Percentiles rank a stretch among this genome's conserved stretches.
Conservation (phyloP, 345 rosid genomes). For the Citrus trifoliata region DNA sequence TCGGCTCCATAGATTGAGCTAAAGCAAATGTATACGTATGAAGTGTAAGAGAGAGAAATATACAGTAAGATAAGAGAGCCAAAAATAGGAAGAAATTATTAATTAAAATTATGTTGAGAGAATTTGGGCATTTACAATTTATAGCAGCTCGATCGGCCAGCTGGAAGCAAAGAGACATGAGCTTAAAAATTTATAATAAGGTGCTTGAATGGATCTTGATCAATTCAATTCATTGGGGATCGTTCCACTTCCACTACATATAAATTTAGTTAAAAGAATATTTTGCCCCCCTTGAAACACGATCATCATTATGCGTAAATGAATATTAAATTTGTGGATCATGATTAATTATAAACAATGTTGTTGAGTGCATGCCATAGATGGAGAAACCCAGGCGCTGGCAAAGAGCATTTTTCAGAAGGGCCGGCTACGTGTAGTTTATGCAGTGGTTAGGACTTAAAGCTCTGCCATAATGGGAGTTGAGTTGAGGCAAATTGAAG, state of each 20-base stretch:
- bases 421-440: conserved; percentile 27
- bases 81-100: background rate
- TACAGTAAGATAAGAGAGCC: background rate
- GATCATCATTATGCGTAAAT: conserved; percentile 7
- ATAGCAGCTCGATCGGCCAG: background rate
- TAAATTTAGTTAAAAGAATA: background rate
- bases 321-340: background rate
- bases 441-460: conserved; percentile 17
- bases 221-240: conserved; percentile 18
- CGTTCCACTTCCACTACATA: conserved; percentile 31
- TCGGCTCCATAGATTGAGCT: conserved; percentile 33
- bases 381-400: background rate
- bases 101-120: background rate
- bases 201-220: background rate
- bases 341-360: background rate
- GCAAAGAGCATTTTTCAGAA: background rate
- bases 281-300: background rate
- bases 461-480: conserved; percentile 7
- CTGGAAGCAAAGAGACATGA: conserved; percentile 15
- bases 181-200: background rate
- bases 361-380: background rate
- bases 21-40: background rate
- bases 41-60: background rate
- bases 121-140: background rate
- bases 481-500: background rate